Conservation (phyloP, 2,329 filamentous ascomycete genomes). For the Orbilia quercus region DNA sequence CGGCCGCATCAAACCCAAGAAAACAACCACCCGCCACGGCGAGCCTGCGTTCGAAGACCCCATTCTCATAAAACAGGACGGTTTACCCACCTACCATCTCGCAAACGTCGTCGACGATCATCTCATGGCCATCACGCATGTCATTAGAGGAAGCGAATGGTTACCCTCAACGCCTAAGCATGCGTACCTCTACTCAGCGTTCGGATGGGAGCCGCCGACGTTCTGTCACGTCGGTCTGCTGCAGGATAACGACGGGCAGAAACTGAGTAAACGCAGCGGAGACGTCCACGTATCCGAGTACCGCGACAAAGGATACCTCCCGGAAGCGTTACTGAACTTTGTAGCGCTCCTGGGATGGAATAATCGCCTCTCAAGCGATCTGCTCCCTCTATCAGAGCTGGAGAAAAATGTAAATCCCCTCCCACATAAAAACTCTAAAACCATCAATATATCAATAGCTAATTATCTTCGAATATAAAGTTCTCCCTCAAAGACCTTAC, state of each 20-base stretch:
- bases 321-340: slow-evolving; percentile 80
- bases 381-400: slow-evolving; percentile 77
- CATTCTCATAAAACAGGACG: slow-evolving; percentile 89
- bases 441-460: too few species aligned
- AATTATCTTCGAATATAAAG: slow-evolving; percentile 63
- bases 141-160: slow-evolving; percentile 95
- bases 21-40: slow-evolving; percentile 65
- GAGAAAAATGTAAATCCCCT: slow-evolving; percentile 71
- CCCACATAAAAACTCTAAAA: too few species aligned
- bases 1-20: slow-evolving; percentile 71
- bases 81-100: slow-evolving; percentile 93
- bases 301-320: slow-evolving; percentile 68
- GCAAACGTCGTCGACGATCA: slow-evolving; percentile 98
- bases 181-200: slow-evolving; percentile 77
- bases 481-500: slow-evolving; percentile 86
- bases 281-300: slow-evolving; percentile 69
- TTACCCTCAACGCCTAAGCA: slow-evolving; percentile 89
- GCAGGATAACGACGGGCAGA: slow-evolving; percentile 75
- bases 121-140: slow-evolving; percentile 93
- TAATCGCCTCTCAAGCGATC: slow-evolving; percentile 74
- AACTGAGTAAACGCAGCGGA: slow-evolving; percentile 85
- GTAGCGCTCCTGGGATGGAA: slow-evolving; percentile 87
- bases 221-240: slow-evolving; percentile 85
- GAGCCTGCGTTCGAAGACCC: slow-evolving; percentile 78
- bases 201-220: slow-evolving; percentile 77